Base-by-base conservation (phyloP, 148 eudicot genomes). In the Camellia granthamiana region DNA sequence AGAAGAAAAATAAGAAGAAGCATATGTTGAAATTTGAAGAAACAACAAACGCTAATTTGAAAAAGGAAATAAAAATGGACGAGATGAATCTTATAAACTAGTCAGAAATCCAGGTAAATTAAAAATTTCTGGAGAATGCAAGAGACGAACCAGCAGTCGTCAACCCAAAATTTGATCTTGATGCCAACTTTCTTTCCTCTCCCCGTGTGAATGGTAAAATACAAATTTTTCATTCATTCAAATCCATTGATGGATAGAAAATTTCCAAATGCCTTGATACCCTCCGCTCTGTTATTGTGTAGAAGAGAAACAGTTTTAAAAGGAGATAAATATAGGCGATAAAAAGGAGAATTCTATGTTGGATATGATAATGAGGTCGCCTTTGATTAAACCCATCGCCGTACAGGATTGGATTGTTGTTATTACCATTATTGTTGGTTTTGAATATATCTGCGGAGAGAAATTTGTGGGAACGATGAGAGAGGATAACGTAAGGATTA, bases 371-470 rank as follows among this genome's bases (percentile, higher is more conserved):
- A 78, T 14, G 63, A 78, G 49, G 38, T 42, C 51, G 58, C 13
- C 62, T 10, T 10, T 62, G 73, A 51, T 78, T 5, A 51, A 67
- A 54, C 21, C 47, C 80, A 65, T 65, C 19, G 79, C 30, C 79
- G 19, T 23, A 60, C 30, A 30, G 38, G 38, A 30, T 30, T 30
- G 38, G 38, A 30, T 30, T 1, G 38, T 30, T 30, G 38, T 63
- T 63, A 51, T 65, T 41, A 30, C 61, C 21, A 49, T 72, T 15
- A 38, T 67, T 78, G 52, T 67, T 78, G 73, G 80, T 38, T 78
- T n/a, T 18, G 63, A 78, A 78, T 30, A 51, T 67, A 38, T 51
- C 67, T 52, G 73, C 4, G 80, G 73, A 47, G 80, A 78, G 80
- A 78, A 66, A 38, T 8, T 66, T 38, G 80, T 38, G 80, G 80